These are phyloP conservation scores for Glycine latifolia DNA, from an alignment of 306 rosid genomes.

Conservation along the genomic window DNA sequence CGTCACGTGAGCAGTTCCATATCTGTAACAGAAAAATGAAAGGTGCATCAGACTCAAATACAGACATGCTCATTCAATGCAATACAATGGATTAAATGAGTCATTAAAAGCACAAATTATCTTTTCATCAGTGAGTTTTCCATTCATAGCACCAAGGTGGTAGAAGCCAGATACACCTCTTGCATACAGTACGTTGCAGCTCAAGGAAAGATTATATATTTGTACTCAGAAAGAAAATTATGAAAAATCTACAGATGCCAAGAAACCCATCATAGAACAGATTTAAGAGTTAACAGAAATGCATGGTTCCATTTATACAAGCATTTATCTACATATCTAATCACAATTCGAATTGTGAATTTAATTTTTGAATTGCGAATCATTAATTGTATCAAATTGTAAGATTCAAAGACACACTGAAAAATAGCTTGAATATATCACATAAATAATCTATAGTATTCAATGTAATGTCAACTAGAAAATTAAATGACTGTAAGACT, in stretches of 20 bases:
- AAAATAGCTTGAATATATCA: neutral
- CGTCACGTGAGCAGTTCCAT: constrained; percentile 95
- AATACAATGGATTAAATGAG: constrained; percentile 9
- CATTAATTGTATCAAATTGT: neutral
- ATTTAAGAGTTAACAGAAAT: neutral
- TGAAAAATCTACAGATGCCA: constrained; percentile 4
- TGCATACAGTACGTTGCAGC: constrained; percentile 1
- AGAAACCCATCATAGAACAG: constrained; percentile 15
- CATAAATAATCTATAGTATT: neutral
- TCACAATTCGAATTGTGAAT: neutral
- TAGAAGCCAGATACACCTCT: neutral
- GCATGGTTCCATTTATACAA: neutral
- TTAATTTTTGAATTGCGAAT: neutral
- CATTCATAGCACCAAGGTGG: neutral
- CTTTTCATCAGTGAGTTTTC: neutral
- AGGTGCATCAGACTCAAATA: constrained; percentile 49
- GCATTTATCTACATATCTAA: neutral
- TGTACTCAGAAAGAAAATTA: neutral
- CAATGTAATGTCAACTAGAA: neutral
- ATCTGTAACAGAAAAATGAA: constrained; percentile 72
- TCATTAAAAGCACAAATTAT: neutral
- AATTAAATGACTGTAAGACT: neutral
- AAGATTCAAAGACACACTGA: neutral
- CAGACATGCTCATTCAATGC: constrained; percentile 28
- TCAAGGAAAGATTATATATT: neutral